Evolutionary conservation across 768 basidiomycete species (phyloP).

Genomic region (Leccinum olivaceopallidum): DNA sequence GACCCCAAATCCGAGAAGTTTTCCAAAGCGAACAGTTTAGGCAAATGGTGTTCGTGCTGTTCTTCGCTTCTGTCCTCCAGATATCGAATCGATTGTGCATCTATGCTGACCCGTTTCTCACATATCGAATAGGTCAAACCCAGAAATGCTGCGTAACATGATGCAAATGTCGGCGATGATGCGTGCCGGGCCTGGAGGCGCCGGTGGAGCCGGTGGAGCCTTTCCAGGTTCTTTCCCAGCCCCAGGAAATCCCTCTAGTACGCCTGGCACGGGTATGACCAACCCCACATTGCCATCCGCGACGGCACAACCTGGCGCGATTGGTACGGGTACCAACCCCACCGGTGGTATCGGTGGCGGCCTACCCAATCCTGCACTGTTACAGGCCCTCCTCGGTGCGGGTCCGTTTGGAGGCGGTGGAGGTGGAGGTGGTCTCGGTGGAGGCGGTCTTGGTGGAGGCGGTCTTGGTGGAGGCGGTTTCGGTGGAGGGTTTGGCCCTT

Average conservation of each 20-base stretch:
- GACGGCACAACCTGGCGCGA: slow-evolving; percentile 24
- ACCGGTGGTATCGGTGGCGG: slow-evolving; percentile 8
- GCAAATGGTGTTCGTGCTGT: slow-evolving; percentile 61
- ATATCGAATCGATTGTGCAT: too few species aligned
- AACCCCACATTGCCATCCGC: slow-evolving; percentile 23
- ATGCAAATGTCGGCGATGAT: slow-evolving; percentile 62
- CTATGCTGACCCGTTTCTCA: background rate
- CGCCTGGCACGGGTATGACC: slow-evolving; percentile 17
- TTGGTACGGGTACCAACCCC: slow-evolving; percentile 23
- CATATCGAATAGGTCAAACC: slow-evolving; percentile 57
- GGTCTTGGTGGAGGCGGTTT: background rate
- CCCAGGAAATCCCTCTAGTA: slow-evolving; percentile 52
- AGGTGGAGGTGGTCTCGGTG: slow-evolving; percentile 17
- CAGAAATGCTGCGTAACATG: slow-evolving; percentile 72
- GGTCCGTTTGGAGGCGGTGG: background rate
- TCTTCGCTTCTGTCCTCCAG: background rate
- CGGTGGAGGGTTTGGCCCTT: slow-evolving; percentile 23
- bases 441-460: background rate
- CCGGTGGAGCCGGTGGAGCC: slow-evolving; percentile 35
- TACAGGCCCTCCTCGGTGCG: slow-evolving; percentile 30
- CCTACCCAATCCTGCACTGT: slow-evolving; percentile 43
- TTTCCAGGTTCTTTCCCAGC: slow-evolving; percentile 50
- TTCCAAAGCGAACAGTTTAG: slow-evolving; percentile 78
- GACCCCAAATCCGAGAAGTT: slow-evolving; percentile 75
- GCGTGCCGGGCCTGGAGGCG: slow-evolving; percentile 36